These are phyloP conservation scores for Thelephora ganbajun DNA, from an alignment of 768 basidiomycete species.

Conservation along the genomic window DNA sequence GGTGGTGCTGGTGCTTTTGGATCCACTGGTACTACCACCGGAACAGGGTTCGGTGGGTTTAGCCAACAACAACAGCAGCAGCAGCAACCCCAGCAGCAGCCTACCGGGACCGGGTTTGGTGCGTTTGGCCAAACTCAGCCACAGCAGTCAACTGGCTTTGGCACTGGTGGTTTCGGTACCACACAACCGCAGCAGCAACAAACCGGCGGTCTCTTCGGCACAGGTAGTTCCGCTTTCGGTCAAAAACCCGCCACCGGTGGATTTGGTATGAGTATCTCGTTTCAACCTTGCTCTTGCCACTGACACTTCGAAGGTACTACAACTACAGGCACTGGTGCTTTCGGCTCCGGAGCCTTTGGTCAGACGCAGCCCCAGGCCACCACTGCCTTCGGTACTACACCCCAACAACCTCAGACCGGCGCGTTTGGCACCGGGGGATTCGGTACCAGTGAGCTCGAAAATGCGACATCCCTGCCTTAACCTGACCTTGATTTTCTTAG, in stretches of 20 bases:
- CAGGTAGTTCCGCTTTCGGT: conserved; percentile 14
- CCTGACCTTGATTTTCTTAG: too few relatives aligned
- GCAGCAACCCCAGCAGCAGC: conserved; percentile 15
- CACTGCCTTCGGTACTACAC: neutral
- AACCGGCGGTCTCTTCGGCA: conserved; percentile 19
- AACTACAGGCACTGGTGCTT: neutral
- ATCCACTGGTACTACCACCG: conserved; percentile 10
- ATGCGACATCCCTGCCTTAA: too few relatives aligned
- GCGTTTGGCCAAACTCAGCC: conserved; percentile 13
- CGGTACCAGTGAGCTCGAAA: neutral
- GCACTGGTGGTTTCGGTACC: neutral
- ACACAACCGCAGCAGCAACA: conserved; percentile 18
- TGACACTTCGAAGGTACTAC: too few relatives aligned
- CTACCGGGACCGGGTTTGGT: conserved; percentile 8
- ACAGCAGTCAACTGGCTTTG: neutral
- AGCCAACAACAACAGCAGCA: conserved; percentile 21
- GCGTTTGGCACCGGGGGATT: neutral
- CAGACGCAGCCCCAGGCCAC: neutral
- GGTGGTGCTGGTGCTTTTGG: conserved; percentile 4
- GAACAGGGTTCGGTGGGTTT: conserved; percentile 18
- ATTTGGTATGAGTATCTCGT: conserved; percentile 8
- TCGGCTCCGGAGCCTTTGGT: neutral
- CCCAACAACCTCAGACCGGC: neutral
- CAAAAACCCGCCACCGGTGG: conserved; percentile 13
- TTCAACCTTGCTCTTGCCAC: too few relatives aligned